A percentile compares a stretch with the other conserved stretches of the same genome.
Conservation (phyloP, 2,329 filamentous ascomycete species). For the Claviceps arundinis region DNA sequence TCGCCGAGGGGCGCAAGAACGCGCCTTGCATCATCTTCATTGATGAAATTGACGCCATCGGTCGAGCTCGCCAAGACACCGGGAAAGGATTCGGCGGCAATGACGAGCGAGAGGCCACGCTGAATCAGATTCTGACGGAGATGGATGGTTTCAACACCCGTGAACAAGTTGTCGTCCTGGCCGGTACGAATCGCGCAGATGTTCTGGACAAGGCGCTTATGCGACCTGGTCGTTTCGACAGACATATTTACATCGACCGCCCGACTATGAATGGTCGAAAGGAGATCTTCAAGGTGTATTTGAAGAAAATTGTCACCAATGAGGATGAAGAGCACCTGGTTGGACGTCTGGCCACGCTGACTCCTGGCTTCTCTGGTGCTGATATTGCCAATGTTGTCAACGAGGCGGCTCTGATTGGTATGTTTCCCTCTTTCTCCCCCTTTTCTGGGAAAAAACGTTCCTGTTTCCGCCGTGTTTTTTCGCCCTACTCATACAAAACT, state of each 20-base stretch:
- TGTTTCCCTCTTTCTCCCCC: slow-evolving; percentile 17
- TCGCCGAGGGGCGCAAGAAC: slow-evolving; percentile 87
- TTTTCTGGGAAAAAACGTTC: too few species aligned
- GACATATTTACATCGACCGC: slow-evolving; percentile 87
- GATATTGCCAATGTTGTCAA: slow-evolving; percentile 99
- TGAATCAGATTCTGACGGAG: slow-evolving; percentile 96
- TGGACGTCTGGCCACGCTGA: slow-evolving; percentile 80
- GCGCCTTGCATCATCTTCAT: slow-evolving; percentile 99
- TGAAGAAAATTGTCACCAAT: slow-evolving; percentile 86
- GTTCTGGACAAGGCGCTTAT: slow-evolving; percentile 91
- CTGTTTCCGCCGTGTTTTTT: not conserved
- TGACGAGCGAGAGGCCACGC: slow-evolving; percentile 89
- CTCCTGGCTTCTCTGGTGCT: slow-evolving; percentile 90
- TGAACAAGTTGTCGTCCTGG: slow-evolving; percentile 91
- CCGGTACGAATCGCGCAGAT: slow-evolving; percentile 91
- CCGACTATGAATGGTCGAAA: slow-evolving; percentile 94
- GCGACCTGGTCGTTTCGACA: slow-evolving; percentile 91
- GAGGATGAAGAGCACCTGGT: slow-evolving; percentile 81
- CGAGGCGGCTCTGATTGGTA: slow-evolving; percentile 91
- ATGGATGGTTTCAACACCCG: slow-evolving; percentile 99
- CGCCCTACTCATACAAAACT: too few species aligned
- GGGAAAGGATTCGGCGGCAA: slow-evolving; percentile 68
- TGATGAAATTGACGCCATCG: slow-evolving; percentile 97
- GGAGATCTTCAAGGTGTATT: slow-evolving; percentile 90
- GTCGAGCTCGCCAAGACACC: slow-evolving; percentile 73